These are phyloP conservation scores for Aspergillus sclerotiicarbonarius DNA, from an alignment of 495 filamentous ascomycete genomes.

Conservation along the genomic window DNA sequence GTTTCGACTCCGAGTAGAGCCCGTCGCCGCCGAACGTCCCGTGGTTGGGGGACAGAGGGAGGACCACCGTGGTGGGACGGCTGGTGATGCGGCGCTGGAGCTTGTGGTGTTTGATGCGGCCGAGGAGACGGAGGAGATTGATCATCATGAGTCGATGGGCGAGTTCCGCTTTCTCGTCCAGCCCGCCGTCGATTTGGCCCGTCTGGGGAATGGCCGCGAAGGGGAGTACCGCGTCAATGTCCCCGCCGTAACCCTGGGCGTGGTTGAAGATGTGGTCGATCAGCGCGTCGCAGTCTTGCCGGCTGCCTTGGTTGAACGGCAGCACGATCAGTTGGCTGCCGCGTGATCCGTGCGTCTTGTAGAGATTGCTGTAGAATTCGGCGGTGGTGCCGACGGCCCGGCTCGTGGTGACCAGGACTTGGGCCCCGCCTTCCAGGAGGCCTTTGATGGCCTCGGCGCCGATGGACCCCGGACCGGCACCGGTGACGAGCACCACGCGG, in stretches of 20 bases:
- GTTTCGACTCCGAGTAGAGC: constrained; percentile 94
- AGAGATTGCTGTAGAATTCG: constrained; percentile 15
- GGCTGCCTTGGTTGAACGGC: constrained; percentile 32
- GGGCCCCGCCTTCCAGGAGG: constrained; percentile 25
- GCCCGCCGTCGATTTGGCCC: constrained; percentile 81
- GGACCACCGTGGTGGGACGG: constrained; percentile 88
- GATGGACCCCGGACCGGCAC: constrained; percentile 25
- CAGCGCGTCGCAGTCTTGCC: constrained; percentile 51
- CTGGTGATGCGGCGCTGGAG: constrained; percentile 78
- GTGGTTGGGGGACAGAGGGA: constrained; percentile 94
- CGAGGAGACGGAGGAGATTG: constrained; percentile 85
- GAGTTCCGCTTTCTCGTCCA: constrained; percentile 94
- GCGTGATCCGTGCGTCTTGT: constrained; percentile 12
- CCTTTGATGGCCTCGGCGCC: constrained; percentile 13
- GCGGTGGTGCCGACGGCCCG: not conserved
- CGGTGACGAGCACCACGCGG: constrained; percentile 23
- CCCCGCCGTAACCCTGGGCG: constrained; percentile 97
- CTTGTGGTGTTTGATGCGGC: constrained; percentile 85
- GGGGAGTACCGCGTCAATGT: constrained; percentile 89
- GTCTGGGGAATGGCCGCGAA: constrained; percentile 96
- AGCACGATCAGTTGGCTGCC: constrained; percentile 23
- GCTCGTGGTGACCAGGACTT: constrained; percentile 28
- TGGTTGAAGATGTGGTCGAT: constrained; percentile 89
- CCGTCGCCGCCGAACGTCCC: constrained; percentile 96
- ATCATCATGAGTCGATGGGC: constrained; percentile 98